Percentiles rank a stretch among this genome's conserved stretches.
phyloP scores from a whole-genome alignment of 768 basidiomycete genomes.

The Cystobasidiopsis lactophilus region DNA sequence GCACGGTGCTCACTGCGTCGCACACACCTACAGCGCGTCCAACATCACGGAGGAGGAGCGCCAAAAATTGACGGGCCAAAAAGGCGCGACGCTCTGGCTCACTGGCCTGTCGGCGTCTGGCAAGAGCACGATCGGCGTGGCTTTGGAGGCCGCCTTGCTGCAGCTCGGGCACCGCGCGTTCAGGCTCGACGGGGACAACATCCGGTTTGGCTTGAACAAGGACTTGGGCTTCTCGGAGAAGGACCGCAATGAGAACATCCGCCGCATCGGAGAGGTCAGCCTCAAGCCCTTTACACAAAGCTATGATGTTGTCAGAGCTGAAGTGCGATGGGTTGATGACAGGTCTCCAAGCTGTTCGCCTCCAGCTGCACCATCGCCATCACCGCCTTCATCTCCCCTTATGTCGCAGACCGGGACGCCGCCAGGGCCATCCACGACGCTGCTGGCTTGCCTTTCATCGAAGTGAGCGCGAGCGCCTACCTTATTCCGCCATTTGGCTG shows the following conservation, averaged over 20 bases:
- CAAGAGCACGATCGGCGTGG: slow-evolving; percentile 90
- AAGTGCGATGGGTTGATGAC: background rate
- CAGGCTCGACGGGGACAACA: slow-evolving; percentile 85
- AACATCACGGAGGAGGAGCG: slow-evolving; percentile 34
- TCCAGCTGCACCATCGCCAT: slow-evolving; percentile 65
- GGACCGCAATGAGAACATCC: slow-evolving; percentile 84
- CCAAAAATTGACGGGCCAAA: slow-evolving; percentile 43
- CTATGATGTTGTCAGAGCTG: background rate
- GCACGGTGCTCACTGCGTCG: background rate
- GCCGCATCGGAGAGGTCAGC: slow-evolving; percentile 78
- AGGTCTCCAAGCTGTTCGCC: slow-evolving; percentile 89
- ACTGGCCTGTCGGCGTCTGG: slow-evolving; percentile 54
- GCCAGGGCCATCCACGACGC: slow-evolving; percentile 64
- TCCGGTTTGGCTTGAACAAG: slow-evolving; percentile 89
- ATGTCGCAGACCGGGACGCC: slow-evolving; percentile 56
- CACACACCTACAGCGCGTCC: background rate
- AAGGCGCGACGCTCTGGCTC: slow-evolving; percentile 82
- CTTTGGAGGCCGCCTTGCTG: slow-evolving; percentile 82
- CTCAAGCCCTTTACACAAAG: no score
- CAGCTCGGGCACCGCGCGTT: slow-evolving; percentile 68
- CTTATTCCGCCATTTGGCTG: background rate
- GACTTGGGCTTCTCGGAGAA: slow-evolving; percentile 83
- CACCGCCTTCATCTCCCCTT: slow-evolving; percentile 98
- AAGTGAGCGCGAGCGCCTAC: slow-evolving; percentile 24
- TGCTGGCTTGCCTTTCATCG: slow-evolving; percentile 56